phyloP scores from a whole-genome alignment of 345 rosid genomes.

The Mangifera indica region DNA sequence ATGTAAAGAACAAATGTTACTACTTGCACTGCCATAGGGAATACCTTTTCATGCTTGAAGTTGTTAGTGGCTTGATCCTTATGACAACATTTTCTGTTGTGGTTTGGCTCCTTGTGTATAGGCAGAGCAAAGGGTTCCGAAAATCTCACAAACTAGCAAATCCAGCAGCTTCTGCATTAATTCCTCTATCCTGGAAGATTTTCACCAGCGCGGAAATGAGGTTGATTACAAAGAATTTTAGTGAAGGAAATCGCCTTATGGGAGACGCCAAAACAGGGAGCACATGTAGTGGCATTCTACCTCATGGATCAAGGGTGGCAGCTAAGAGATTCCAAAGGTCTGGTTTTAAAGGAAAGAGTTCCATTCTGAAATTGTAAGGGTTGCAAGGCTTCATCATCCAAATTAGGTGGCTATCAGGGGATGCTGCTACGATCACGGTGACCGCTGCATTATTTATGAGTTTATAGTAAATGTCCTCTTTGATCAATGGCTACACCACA shows the following conservation, averaged over 20 bases:
- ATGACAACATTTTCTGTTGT: constrained; percentile 74
- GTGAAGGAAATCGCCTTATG: constrained; percentile 83
- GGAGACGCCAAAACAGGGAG: constrained; percentile 97
- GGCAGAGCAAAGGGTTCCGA: constrained; percentile 71
- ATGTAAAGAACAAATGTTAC: constrained; percentile 60
- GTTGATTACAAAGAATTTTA: constrained; percentile 80
- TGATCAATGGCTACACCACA: constrained; percentile 91
- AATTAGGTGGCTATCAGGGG: constrained; percentile 87
- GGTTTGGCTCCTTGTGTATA: constrained; percentile 79
- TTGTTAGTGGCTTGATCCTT: constrained; percentile 85
- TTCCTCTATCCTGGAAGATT: constrained; percentile 84
- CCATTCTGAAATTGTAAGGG: constrained; percentile 87
- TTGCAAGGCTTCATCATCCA: constrained; percentile 81
- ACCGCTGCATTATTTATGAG: constrained; percentile 89
- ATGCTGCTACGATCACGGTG: constrained; percentile 92
- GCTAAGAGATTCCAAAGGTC: constrained; percentile 90
- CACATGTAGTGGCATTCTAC: constrained; percentile 79
- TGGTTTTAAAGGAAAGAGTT: constrained; percentile 91
- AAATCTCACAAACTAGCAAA: constrained; percentile 65
- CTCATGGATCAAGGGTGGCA: constrained; percentile 87
- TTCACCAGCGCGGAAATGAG: constrained; percentile 80
- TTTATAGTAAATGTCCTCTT: constrained; percentile 86
- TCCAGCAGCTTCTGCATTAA: constrained; percentile 70
- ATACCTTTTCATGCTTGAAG: constrained; percentile 66
- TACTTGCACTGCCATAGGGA: constrained; percentile 78